Conservation (phyloP, 2,329 filamentous ascomycete species). For the Penicillium sp. region DNA sequence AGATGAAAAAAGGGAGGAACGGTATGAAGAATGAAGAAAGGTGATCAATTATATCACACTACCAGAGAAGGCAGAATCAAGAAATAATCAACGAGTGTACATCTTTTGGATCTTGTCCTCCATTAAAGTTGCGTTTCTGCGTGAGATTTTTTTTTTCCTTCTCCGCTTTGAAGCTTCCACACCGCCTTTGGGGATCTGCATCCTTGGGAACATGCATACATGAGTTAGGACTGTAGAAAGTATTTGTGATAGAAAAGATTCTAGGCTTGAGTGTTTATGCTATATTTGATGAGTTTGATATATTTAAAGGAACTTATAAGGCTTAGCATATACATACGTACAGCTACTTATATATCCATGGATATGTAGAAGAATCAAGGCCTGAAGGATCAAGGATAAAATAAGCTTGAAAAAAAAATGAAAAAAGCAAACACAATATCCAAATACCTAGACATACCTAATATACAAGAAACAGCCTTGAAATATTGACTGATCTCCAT, state of each 20-base stretch:
- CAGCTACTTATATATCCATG: too few relatives aligned
- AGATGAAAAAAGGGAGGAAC: background rate
- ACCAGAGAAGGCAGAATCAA: background rate
- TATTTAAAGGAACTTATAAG: too few relatives aligned
- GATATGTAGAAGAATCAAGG: too few relatives aligned
- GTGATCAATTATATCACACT: background rate
- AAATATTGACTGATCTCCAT: too few relatives aligned
- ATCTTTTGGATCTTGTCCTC: background rate
- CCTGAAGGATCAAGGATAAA: background rate
- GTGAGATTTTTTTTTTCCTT: constrained; percentile 1
- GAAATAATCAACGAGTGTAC: background rate
- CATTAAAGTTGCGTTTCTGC: background rate
- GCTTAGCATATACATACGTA: too few relatives aligned
- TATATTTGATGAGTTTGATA: too few relatives aligned
- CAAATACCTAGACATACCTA: too few relatives aligned
- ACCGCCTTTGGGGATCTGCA: background rate
- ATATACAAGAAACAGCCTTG: too few relatives aligned
- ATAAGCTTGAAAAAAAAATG: background rate
- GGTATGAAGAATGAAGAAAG: background rate
- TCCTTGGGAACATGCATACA: background rate
- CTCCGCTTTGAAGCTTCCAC: background rate
- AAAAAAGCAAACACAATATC: background rate
- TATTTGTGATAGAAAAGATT: background rate
- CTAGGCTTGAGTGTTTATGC: too few relatives aligned
- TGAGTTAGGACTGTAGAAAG: background rate